phyloP scores from a whole-genome alignment of 768 basidiomycete species.

The Suillus discolor region DNA sequence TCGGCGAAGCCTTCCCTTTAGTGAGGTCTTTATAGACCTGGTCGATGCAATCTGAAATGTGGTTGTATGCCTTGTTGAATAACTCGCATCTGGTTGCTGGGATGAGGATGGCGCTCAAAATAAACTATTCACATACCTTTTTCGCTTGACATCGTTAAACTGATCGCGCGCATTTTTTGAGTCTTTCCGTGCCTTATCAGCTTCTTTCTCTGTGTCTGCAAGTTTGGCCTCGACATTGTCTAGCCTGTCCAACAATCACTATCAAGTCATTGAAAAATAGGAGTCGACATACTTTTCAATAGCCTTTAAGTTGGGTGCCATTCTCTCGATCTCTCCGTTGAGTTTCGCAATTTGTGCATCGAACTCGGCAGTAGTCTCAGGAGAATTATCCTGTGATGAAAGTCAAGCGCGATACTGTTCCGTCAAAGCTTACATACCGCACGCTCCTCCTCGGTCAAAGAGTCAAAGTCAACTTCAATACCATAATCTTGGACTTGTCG shows the following conservation, averaged over 20 bases:
- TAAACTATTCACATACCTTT: conserved; percentile 51
- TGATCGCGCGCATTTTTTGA: conserved; percentile 90
- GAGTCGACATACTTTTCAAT: conserved; percentile 69
- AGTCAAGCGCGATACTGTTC: neutral
- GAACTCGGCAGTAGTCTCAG: conserved; percentile 67
- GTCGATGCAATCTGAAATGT: conserved; percentile 94
- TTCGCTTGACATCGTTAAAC: conserved; percentile 85
- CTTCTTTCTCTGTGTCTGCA: conserved; percentile 87
- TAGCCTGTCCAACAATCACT: conserved; percentile 45
- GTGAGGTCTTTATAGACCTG: conserved; percentile 97
- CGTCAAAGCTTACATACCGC: conserved; percentile 44
- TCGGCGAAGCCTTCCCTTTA: conserved; percentile 89
- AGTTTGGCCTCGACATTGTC: conserved; percentile 86
- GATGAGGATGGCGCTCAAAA: conserved; percentile 3
- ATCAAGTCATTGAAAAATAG: neutral
- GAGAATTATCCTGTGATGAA: conserved; percentile 53
- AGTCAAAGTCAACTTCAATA: conserved; percentile 84
- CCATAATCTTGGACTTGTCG: conserved; percentile 80
- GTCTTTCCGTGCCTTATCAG: conserved; percentile 88
- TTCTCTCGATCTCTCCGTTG: conserved; percentile 80
- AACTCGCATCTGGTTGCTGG: conserved; percentile 57
- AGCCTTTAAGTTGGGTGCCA: conserved; percentile 98
- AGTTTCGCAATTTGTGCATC: conserved; percentile 75
- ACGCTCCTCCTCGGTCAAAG: conserved; percentile 73
- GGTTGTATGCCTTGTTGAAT: conserved; percentile 95